phyloP scores from a whole-genome alignment of 768 basidiomycete genomes.

The Tricholoma bakamatsutake region DNA sequence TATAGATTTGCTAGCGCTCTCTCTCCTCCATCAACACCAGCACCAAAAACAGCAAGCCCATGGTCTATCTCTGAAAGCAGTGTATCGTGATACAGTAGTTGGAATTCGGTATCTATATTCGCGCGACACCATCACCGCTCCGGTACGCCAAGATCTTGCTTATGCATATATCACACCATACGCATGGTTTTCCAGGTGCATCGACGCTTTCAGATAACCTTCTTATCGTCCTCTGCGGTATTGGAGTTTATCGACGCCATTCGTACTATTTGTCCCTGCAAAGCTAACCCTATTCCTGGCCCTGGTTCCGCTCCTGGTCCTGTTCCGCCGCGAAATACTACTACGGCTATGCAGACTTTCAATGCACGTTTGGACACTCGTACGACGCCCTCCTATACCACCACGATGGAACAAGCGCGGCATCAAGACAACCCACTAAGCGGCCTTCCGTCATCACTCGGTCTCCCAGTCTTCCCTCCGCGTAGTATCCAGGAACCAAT shows the following conservation, averaged over 20 bases:
- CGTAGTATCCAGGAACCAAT: neutral
- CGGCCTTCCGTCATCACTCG: neutral
- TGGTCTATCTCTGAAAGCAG: slow-evolving; percentile 71
- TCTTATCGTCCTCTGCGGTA: slow-evolving; percentile 43
- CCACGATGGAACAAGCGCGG: neutral
- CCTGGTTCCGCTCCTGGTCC: slow-evolving; percentile 5
- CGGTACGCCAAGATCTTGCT: slow-evolving; percentile 9
- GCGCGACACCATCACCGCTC: slow-evolving; percentile 20
- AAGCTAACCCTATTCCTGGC: slow-evolving; percentile 38
- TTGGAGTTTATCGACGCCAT: slow-evolving; percentile 57
- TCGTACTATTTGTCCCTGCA: slow-evolving; percentile 70
- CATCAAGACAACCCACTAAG: slow-evolving; percentile 6
- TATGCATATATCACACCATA: neutral
- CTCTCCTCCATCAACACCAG: slow-evolving; percentile 34
- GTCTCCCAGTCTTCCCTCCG: neutral
- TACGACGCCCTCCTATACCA: neutral
- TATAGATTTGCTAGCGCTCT: slow-evolving; percentile 66
- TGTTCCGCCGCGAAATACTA: neutral
- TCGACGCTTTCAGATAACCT: slow-evolving; percentile 74
- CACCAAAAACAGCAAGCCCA: slow-evolving; percentile 33
- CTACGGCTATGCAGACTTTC: neutral
- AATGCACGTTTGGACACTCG: neutral
- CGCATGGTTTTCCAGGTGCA: slow-evolving; percentile 41
- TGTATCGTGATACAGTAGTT: slow-evolving; percentile 67
- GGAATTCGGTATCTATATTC: slow-evolving; percentile 71